Percentiles rank a stretch among this genome's conserved stretches.
phyloP scores from a whole-genome alignment of 78 protist genomes.

The Dictyostelium firmibasis region DNA sequence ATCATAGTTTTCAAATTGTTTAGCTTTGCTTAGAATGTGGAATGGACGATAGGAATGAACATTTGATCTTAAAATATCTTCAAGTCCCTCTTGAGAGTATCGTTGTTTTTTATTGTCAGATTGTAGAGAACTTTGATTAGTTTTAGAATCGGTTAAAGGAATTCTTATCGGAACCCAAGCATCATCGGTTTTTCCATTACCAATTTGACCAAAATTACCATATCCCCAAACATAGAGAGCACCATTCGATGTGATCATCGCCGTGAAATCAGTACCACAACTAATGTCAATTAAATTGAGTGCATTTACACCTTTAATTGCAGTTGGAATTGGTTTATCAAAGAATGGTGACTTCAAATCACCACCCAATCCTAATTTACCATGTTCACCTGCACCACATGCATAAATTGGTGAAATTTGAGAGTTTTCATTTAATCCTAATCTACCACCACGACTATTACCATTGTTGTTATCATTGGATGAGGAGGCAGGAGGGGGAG shows the following conservation, averaged over 20 bases:
- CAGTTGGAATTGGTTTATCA: slow-evolving; percentile 62
- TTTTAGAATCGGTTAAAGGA: not conserved
- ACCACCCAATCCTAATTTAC: slow-evolving; percentile 64
- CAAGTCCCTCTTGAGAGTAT: slow-evolving; percentile 58
- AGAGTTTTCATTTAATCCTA: not conserved
- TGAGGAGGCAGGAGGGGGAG: not conserved
- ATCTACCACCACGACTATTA: not conserved
- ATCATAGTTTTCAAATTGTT: slow-evolving; percentile 67
- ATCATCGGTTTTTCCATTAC: slow-evolving; percentile 67
- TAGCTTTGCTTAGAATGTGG: slow-evolving; percentile 25
- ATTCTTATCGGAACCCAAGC: slow-evolving; percentile 57
- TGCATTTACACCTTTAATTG: slow-evolving; percentile 37
- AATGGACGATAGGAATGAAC: slow-evolving; percentile 20
- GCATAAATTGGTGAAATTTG: slow-evolving; percentile 32
- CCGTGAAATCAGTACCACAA: slow-evolving; percentile 62
- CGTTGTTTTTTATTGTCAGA: slow-evolving; percentile 37
- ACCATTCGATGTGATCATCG: slow-evolving; percentile 45
- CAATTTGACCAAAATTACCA: slow-evolving; percentile 60
- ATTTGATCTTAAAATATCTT: slow-evolving; percentile 3
- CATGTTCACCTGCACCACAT: slow-evolving; percentile 69
- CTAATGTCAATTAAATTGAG: slow-evolving; percentile 30
- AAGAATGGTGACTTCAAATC: slow-evolving; percentile 52
- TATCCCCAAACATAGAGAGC: slow-evolving; percentile 55
- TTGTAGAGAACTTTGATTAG: not conserved
- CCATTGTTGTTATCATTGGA: not conserved